Base-by-base conservation (phyloP, 148 eudicot species). In the Rhododendron williamsianum region DNA sequence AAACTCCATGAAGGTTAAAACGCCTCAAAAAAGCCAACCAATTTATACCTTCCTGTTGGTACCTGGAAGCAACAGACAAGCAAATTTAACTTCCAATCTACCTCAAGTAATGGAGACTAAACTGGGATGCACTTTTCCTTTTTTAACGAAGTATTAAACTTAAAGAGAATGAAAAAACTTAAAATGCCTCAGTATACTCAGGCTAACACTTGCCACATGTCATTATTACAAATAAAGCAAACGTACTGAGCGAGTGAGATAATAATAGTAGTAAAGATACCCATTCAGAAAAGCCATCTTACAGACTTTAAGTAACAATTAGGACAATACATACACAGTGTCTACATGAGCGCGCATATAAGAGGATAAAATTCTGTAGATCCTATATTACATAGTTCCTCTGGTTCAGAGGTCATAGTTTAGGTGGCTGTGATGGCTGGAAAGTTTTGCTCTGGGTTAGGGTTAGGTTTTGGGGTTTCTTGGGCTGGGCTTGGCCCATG, bases 31-130 rank as follows among this genome's bases (percentile, higher is more conserved):
- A 97, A 83, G 98, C 98, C 87, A 97, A 90, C 99, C 99, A 97
- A 86, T 97, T 97, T 84, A 97, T 93, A 84, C 99, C 99, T 87
- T 97, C 99, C 87, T 97, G 99, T 88, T 97, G 99, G 90, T 97
- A 97, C 94, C 94, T 92, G 83, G 36, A 84, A 82, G 52, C 78
- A 85, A 41, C 79, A 87, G 73, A 83, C 10, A 85, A 52, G 46
- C 23, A 69, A 67, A 21, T 46, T 71, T 48, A 63, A 83, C 84
- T 48, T 71, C 30, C 76, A 30, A 13, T 71, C 36, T 13, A 71
- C 76, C 76, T 11, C 76, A 71, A 71, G 33, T 33, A 33, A 71
- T 71, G 76, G 19, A 71, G 41, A 71, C 8, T 30, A 30, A 71
- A 30, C 41, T 71, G 19, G 41, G 18, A 30, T 33, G 76, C 76